A percentile compares a stretch with the other conserved stretches of the same genome.
phyloP scores from a whole-genome alignment of 441 rosid genomes.

The Croton laevigatus region DNA sequence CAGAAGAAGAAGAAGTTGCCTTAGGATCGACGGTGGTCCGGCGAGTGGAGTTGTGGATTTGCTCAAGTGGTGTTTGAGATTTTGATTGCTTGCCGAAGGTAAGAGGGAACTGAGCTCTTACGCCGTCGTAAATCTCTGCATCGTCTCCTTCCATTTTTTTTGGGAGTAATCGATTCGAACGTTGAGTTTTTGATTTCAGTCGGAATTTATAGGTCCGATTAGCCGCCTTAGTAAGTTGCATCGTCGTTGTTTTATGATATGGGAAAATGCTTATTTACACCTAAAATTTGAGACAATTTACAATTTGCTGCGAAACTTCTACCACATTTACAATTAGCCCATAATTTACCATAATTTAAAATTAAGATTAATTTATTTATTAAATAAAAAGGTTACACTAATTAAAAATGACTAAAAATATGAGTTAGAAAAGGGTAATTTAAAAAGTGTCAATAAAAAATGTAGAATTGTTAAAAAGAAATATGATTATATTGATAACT shows the following conservation, averaged over 20 bases:
- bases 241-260: too few species aligned
- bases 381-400: too few species aligned
- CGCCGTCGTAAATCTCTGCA: constrained; percentile 58
- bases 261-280: too few species aligned
- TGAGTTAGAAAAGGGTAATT: too few species aligned
- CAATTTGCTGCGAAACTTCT: too few species aligned
- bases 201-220: neutral
- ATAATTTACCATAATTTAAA: too few species aligned
- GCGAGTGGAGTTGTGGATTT: constrained; percentile 80
- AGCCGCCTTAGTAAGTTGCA: neutral
- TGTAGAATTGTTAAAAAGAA: too few species aligned
- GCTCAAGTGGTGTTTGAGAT: constrained; percentile 60
- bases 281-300: too few species aligned
- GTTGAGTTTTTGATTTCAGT: neutral
- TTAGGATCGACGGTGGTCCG: constrained; percentile 32
- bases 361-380: too few species aligned
- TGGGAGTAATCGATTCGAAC: neutral
- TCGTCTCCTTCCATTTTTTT: constrained; percentile 48
- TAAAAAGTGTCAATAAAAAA: too few species aligned
- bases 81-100: constrained; percentile 79
- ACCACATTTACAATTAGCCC: too few species aligned
- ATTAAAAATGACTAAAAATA: too few species aligned
- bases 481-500: neutral
- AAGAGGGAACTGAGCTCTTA: constrained; percentile 80
- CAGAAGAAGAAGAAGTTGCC: neutral